Evolutionary conservation across 1,139 yeast species (phyloP).

Genomic region (Candida sp.): DNA sequence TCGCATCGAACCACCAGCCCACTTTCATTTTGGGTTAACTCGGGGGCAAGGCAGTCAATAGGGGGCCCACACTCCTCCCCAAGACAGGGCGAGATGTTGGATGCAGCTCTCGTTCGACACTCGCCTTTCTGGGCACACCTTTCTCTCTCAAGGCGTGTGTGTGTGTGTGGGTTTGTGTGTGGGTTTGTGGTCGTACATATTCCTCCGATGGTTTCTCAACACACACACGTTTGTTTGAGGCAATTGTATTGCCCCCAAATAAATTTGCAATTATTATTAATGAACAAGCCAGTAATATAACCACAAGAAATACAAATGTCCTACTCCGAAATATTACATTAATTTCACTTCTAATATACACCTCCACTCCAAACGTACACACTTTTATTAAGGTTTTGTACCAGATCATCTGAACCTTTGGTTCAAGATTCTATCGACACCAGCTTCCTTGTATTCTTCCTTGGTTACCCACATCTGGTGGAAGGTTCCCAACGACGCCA

Average conservation of each 20-base stretch:
- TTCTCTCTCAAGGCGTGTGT: too few species aligned
- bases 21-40: too few species aligned
- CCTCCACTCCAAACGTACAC: slow-evolving; percentile 1
- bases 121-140: too few species aligned
- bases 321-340: background rate
- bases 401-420: slow-evolving; percentile 68
- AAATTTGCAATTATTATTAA: background rate
- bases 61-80: too few species aligned
- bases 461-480: slow-evolving; percentile 97
- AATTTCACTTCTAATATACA: background rate
- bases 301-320: background rate
- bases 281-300: background rate
- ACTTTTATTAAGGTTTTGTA: background rate
- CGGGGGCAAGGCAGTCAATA: too few species aligned
- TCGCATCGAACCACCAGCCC: too few species aligned
- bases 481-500: slow-evolving; percentile 93
- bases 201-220: background rate
- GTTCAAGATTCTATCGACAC: slow-evolving; percentile 75
- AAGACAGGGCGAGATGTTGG: too few species aligned
- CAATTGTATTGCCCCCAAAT: background rate
- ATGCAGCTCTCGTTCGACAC: too few species aligned
- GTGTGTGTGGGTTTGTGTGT: too few species aligned
- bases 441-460: slow-evolving; percentile 91
- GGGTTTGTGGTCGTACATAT: too few species aligned
- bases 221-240: background rate